Percentiles rank a stretch among this genome's conserved stretches.
Conservation (phyloP, 176 grass and related monocot species). For the Zoysia japonica region DNA sequence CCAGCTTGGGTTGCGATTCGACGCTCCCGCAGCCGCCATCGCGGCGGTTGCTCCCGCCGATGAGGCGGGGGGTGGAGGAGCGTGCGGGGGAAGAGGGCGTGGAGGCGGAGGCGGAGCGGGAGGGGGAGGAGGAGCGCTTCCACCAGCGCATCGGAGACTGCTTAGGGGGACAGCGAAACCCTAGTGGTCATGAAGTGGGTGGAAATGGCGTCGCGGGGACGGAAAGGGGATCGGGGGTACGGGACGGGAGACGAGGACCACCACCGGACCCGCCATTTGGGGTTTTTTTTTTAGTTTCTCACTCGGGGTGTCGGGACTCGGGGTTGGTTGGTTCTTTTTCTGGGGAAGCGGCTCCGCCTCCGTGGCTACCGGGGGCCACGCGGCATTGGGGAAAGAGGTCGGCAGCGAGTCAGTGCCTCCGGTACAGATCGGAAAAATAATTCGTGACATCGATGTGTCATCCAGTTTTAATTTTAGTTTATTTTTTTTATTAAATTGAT, state of each 20-base stretch:
- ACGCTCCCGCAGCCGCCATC: slow-evolving; percentile 15
- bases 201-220: slow-evolving; percentile 31
- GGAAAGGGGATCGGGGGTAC: slow-evolving; percentile 18
- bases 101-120: slow-evolving; percentile 26
- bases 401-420: slow-evolving; percentile 44
- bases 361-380: slow-evolving; percentile 26
- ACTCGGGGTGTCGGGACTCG: slow-evolving; percentile 20
- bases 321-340: slow-evolving; percentile 32
- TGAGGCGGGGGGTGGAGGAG: slow-evolving; percentile 38
- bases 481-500: too few relatives aligned
- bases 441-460: too few relatives aligned
- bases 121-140: slow-evolving; percentile 43
- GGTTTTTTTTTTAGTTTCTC: slow-evolving; percentile 13
- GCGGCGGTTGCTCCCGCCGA: slow-evolving; percentile 17
- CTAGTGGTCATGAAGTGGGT: slow-evolving; percentile 41
- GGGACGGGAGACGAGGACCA: slow-evolving; percentile 50
- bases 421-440: too few relatives aligned
- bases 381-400: slow-evolving; percentile 45
- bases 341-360: background rate
- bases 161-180: slow-evolving; percentile 41
- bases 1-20: slow-evolving; percentile 57
- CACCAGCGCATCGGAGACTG: slow-evolving; percentile 53
- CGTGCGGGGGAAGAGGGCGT: slow-evolving; percentile 49
- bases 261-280: slow-evolving; percentile 53
- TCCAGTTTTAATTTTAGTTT: too few relatives aligned